Conservation (phyloP, 2,329 filamentous ascomycete species). For the Setomelanomma holmii region DNA sequence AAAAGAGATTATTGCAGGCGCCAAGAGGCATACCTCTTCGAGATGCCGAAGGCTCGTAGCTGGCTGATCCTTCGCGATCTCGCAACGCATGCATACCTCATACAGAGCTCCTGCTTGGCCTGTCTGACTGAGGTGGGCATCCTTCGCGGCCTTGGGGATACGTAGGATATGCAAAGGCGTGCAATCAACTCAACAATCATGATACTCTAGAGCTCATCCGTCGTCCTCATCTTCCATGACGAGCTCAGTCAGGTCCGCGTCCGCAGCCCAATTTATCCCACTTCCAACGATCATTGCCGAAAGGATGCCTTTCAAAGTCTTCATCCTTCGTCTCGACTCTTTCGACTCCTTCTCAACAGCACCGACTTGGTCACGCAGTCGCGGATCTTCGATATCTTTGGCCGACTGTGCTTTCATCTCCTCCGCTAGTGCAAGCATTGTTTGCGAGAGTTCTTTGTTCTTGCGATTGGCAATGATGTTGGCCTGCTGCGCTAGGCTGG, state of each 20-base stretch:
- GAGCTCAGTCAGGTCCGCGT: conserved; percentile 71
- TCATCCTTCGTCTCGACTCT: conserved; percentile 71
- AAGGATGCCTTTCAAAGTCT: conserved; percentile 78
- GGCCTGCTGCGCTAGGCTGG: conserved; percentile 66
- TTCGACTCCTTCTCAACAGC: conserved; percentile 66
- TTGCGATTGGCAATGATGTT: conserved; percentile 62
- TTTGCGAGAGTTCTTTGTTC: conserved; percentile 69
- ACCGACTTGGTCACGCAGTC: conserved; percentile 63
- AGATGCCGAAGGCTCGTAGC: too few species aligned
- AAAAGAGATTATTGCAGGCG: too few species aligned
- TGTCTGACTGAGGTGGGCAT: too few species aligned
- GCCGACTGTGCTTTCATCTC: conserved; percentile 61
- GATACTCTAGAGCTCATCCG: too few species aligned
- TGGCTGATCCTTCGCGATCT: too few species aligned
- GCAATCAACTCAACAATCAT: too few species aligned
- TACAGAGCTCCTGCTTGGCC: too few species aligned
- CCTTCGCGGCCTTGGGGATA: too few species aligned
- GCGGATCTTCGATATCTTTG: conserved; percentile 62
- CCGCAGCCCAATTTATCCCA: conserved; percentile 79
- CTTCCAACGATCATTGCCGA: conserved; percentile 81
- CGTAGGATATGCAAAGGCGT: too few species aligned
- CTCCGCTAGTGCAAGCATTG: conserved; percentile 69
- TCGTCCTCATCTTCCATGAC: conserved; percentile 71
- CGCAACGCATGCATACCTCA: too few species aligned
- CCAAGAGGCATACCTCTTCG: too few species aligned